Evolutionary conservation across 129 eudicot genomes (phyloP), one percentile per base, ranked within the genome.

Genomic region (Chrysanthemum makinoi): DNA sequence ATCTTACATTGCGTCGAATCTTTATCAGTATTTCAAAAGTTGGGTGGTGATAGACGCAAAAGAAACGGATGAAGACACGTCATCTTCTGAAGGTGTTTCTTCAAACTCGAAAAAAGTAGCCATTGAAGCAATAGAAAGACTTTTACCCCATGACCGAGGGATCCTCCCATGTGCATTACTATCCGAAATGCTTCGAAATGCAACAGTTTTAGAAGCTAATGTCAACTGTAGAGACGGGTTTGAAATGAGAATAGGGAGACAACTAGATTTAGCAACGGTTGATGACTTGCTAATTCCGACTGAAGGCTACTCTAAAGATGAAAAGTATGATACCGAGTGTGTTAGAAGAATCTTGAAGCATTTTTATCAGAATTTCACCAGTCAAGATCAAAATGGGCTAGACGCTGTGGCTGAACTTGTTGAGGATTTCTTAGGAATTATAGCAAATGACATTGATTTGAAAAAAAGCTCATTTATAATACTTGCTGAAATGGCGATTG

Each of bases 201-300:
- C 61, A 56, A 56, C 61, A 15, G 22, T 18, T 56, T 56, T 56
- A 56, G 61, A 56, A 56, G 61, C 63, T 20, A 57, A 20, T 9
- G 63, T 0, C 35, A 10, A 57, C 14, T 20, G 63, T 57, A 20
- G 64, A 70, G 61, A 66, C 15, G 83, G 85, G 46, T 50, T 86
- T 10, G 93, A 86, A 72, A 7, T 54, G 3, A 80, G 93, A 66
- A 78, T 84, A 0, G 92, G 92, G 18, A 84, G 72, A 58, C 86
- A 84, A 61, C 54, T 89, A 43, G 85, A 86, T 50, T 72, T 62
- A 26, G 88, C 86, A 7, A 63, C 76, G 0, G 78, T 78, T 4
- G 20, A 76, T 35, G 93, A 89, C 59, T 64, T 86, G 44, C 65
- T 86, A 22, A 79, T 82, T 51, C 88, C 83, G 57, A n/a, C 73